A percentile compares a stretch with the other conserved stretches of the same genome.
Conservation (phyloP, 805 yeast genomes). For the Kodamaea jinghongensis region DNA sequence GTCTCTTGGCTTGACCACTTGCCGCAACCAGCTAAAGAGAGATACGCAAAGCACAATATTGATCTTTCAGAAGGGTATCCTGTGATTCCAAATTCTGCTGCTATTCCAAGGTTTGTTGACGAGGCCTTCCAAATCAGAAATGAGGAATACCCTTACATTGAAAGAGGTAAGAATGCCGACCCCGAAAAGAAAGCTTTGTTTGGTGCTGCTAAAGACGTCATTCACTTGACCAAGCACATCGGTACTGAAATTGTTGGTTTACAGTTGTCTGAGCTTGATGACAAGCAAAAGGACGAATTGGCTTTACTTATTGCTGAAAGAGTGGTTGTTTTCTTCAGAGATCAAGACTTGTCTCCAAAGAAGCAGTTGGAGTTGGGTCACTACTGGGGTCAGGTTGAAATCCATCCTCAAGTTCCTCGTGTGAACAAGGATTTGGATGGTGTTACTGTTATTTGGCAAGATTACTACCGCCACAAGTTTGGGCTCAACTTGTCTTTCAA, state of each 20-base stretch:
- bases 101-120: slow-evolving; percentile 25
- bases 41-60: slow-evolving; percentile 23
- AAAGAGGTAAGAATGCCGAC: slow-evolving; percentile 27
- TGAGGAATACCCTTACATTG: slow-evolving; percentile 23
- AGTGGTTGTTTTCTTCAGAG: slow-evolving; percentile 29
- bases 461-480: slow-evolving; percentile 22
- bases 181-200: slow-evolving; percentile 30
- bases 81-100: slow-evolving; percentile 18
- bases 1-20: slow-evolving; percentile 3
- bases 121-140: slow-evolving; percentile 24
- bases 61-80: slow-evolving; percentile 29
- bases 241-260: slow-evolving; percentile 32
- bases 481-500: slow-evolving; percentile 30
- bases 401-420: slow-evolving; percentile 19
- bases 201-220: slow-evolving; percentile 30
- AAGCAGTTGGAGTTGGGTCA: slow-evolving; percentile 29
- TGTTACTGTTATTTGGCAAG: slow-evolving; percentile 33
- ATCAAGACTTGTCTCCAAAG: slow-evolving; percentile 30
- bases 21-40: slow-evolving; percentile 5
- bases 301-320: slow-evolving; percentile 30
- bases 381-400: slow-evolving; percentile 30
- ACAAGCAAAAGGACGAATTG: slow-evolving; percentile 29
- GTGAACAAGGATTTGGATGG: slow-evolving; percentile 17
- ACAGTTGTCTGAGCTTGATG: slow-evolving; percentile 27
- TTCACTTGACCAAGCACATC: slow-evolving; percentile 27